These are phyloP conservation scores for Pulveroboletus frians DNA, from an alignment of 768 basidiomycete species.

Conservation along the genomic window DNA sequence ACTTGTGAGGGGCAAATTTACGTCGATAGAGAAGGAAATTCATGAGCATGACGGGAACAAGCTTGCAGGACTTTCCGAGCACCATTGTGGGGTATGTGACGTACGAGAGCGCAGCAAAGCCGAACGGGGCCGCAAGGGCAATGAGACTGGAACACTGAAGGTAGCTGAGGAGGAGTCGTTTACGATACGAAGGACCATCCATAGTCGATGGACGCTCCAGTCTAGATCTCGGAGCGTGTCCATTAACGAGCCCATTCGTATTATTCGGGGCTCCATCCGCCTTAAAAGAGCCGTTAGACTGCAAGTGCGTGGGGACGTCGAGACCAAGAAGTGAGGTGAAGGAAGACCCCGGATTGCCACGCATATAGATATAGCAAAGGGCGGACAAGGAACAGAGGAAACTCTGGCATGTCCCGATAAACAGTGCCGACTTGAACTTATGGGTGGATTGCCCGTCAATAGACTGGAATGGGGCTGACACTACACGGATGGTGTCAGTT, in stretches of 20 bases:
- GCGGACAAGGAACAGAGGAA: conserved; percentile 72
- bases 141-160: conserved; percentile 84
- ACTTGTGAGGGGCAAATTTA: conserved; percentile 89
- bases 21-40: conserved; percentile 94
- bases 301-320: conserved; percentile 26
- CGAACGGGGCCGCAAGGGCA: conserved; percentile 89
- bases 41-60: conserved; percentile 98
- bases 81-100: conserved; percentile 99
- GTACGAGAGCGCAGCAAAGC: conserved; percentile 90
- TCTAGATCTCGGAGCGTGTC: conserved; percentile 21
- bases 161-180: conserved; percentile 62
- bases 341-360: conserved; percentile 50
- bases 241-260: conserved; percentile 37
- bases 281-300: conserved; percentile 19
- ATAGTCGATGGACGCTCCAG: conserved; percentile 25
- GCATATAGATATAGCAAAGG: conserved; percentile 65
- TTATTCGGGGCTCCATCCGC: conserved; percentile 21
- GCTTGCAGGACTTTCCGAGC: conserved; percentile 97
- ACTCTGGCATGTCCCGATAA: conserved; percentile 84
- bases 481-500: conserved; percentile 33
- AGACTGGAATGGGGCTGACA: conserved; percentile 79
- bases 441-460: conserved; percentile 56
- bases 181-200: conserved; percentile 33
- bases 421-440: conserved; percentile 81
- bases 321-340: conserved; percentile 61